Base-by-base conservation (phyloP, 2,329 filamentous ascomycete genomes). In the Alternaria novae-zelandiae region DNA sequence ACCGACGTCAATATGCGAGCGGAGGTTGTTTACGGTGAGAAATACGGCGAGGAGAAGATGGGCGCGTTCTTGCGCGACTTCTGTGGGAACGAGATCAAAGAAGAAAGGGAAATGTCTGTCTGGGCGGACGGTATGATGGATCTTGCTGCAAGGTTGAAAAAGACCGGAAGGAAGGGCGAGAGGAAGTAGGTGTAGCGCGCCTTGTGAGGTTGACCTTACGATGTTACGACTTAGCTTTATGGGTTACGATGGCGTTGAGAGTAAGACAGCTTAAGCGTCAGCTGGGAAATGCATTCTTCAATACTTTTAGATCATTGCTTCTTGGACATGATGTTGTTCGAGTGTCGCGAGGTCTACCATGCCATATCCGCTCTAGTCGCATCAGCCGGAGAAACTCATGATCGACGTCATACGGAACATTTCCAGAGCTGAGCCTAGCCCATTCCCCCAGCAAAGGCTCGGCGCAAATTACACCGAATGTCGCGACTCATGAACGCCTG, bases 21-120 rank as follows among this genome's bases (percentile, higher is more conserved):
- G 0, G 84, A 83, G 56, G 88, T 94, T 1, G 83, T 93, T 3
- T 96, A 96, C 75, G 92, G 92, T 0, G 91, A 95, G 80, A 85
- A 87, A 63, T 94, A 94, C 77, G 92, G 93, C 67, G 88, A 89
- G 67, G 86, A 84, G 54, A 94, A 92, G 79, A 90, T 96, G 83
- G 83, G 82, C n/a, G 90, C 93, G 59, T 94, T 91, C 69, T 74
- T 96, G 66, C 78, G 82, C 12, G 85, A 85, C 36, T 84, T 86
- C 76, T 81, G 90, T 20, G 80, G 77, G 0, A 67, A 44, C 3
- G 51, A 68, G 17, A 67, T 80, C 2, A 76, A 68, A 25, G 64
- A 65, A 6, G 65, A 64, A 47, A 67, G 68, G 13, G 75, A 74
- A 13, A 77, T 80, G 67, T 70, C 72, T 15, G 76, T 80, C 4